These are phyloP conservation scores for Cytospora leucostoma DNA, from an alignment of 2,329 filamentous ascomycete genomes.

Conservation along the genomic window DNA sequence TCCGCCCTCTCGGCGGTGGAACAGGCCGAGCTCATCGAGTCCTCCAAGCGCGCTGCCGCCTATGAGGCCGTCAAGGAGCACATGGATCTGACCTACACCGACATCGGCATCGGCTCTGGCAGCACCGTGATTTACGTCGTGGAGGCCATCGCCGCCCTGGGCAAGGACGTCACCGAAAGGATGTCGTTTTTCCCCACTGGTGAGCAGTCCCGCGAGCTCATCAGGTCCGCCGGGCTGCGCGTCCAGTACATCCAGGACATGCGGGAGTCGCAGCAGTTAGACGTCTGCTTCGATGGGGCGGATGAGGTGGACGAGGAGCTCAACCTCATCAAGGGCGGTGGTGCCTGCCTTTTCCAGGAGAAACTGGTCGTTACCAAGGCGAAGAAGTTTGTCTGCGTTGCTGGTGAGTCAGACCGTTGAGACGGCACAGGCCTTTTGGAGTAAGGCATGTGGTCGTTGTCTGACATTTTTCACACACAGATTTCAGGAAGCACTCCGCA, in stretches of 20 bases:
- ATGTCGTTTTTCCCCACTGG: slow-evolving; percentile 94
- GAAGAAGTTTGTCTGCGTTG: slow-evolving; percentile 84
- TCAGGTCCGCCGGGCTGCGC: slow-evolving; percentile 74
- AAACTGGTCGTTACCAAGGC: slow-evolving; percentile 88
- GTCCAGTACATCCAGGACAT: slow-evolving; percentile 78
- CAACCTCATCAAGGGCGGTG: slow-evolving; percentile 97
- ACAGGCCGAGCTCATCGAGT: slow-evolving; percentile 56
- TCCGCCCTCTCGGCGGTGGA: slow-evolving; percentile 32
- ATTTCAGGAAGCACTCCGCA: slow-evolving; percentile 85
- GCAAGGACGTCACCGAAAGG: slow-evolving; percentile 51
- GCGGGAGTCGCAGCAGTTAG: slow-evolving; percentile 60
- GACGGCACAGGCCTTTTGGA: not conserved
- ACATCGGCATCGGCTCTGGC: slow-evolving; percentile 78
- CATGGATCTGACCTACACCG: slow-evolving; percentile 62
- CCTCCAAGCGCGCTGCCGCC: slow-evolving; percentile 74
- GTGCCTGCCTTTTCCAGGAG: slow-evolving; percentile 96
- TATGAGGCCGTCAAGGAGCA: slow-evolving; percentile 73
- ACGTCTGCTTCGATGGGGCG: slow-evolving; percentile 93
- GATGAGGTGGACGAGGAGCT: slow-evolving; percentile 94
- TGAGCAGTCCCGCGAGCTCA: slow-evolving; percentile 85
- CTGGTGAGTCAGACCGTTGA: slow-evolving; percentile 54
- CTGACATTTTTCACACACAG: slow-evolving; percentile 44
- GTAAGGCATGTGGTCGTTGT: not conserved
- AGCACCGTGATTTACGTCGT: slow-evolving; percentile 84
- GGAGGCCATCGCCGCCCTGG: slow-evolving; percentile 71